These are phyloP conservation scores for Chrysanthemum seticuspe DNA, from an alignment of 129 eudicot species.

Conservation along the genomic window DNA sequence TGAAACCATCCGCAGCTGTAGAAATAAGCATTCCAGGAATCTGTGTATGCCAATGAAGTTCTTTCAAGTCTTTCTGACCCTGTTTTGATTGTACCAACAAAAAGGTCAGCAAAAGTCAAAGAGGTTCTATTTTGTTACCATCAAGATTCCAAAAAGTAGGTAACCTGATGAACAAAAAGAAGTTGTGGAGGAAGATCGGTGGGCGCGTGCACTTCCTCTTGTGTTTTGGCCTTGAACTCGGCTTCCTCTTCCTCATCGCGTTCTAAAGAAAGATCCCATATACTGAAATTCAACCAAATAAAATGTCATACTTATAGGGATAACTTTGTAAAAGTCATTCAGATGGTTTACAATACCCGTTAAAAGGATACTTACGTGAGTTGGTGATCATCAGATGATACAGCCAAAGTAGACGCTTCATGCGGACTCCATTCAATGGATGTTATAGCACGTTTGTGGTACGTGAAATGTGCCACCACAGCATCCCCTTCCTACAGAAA, in stretches of 20 bases:
- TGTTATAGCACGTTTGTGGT: slow-evolving; percentile 95
- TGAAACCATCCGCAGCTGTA: slow-evolving; percentile 97
- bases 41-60: slow-evolving; percentile 96
- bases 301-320: neutral
- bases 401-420: slow-evolving; percentile 90
- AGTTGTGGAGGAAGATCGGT: slow-evolving; percentile 93
- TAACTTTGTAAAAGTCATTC: slow-evolving; percentile 2
- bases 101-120: neutral
- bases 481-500: slow-evolving; percentile 71
- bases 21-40: slow-evolving; percentile 92
- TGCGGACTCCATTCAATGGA: slow-evolving; percentile 99
- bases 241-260: slow-evolving; percentile 98
- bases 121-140: neutral
- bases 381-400: slow-evolving; percentile 84
- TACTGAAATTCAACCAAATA: slow-evolving; percentile 39
- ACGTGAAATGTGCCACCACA: slow-evolving; percentile 79
- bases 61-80: slow-evolving; percentile 99
- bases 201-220: slow-evolving; percentile 82
- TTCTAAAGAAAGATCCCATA: slow-evolving; percentile 92
- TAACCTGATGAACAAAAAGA: slow-evolving; percentile 93
- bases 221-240: slow-evolving; percentile 71
- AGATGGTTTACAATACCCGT: neutral
- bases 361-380: slow-evolving; percentile 58
- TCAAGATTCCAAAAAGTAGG: slow-evolving; percentile 10
- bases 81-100: slow-evolving; percentile 32